Evolutionary conservation across 1,139 yeast species (phyloP), one percentile per base, ranked within the genome.

Genomic region (Zygoascus sp.): DNA sequence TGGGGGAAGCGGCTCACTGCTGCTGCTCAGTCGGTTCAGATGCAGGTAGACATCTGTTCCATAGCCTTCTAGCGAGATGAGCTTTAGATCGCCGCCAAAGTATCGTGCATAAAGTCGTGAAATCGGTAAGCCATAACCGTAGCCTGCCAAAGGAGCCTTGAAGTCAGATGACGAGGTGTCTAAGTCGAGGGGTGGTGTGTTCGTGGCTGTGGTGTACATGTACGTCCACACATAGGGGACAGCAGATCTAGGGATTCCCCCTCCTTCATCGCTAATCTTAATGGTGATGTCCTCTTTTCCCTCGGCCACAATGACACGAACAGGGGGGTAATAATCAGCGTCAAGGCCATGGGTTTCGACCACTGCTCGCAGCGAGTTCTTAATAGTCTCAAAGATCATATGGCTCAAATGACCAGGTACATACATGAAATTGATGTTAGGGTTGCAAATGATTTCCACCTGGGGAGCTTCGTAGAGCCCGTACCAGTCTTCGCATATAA

Each of bases 271-370:
- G 38, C 92, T 82, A 50, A 88, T 82, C 64, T 89, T 89, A 57
- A 88, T 83, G n/a, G 96, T 89, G 53, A 89, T 87, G 62, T 89
- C 96, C 62, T 88, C 96, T 37, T 80, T 78, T 10, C 97, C 97
- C 63, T 87, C 88, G n/a, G 90, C 86, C 21, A 88, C 89, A 50
- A 89, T 85, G 21, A 89, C 84, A 65, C 87, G 87, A 38, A 89
- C 83, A 1, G 95, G 85, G 0, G 96, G 96, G 63, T 80, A 87
- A 49, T 74, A 72, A 53, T 86, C 75, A 51, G 83, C 81, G 32
- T 66, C 69, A 5, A 60, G 57, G 4, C 80, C 75, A 54, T 82
- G 85, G 60, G 76, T 79, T 63, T 87, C 95, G 46, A 87, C 88
- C 1, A 94, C 86, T 17, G 96, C 95, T 44, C 96, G 70, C 40